Conservation (phyloP, 164 flowering plant genomes). For the Stephania yunnanensis region DNA sequence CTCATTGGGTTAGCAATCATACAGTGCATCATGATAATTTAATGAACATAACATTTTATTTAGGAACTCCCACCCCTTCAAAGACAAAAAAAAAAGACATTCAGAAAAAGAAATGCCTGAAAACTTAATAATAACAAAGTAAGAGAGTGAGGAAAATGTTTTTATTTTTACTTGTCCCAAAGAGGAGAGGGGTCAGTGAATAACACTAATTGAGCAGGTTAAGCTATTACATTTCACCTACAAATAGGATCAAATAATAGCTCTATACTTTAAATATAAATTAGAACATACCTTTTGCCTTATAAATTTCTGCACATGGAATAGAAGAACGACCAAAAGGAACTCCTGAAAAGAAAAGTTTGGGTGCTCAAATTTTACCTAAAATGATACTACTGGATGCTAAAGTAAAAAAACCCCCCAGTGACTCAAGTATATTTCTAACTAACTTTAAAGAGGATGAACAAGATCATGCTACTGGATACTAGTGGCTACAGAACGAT, state of each 20-base stretch:
- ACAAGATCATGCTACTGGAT: background rate
- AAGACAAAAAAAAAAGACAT: background rate
- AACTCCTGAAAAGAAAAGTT: slow-evolving; percentile 62
- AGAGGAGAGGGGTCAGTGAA: background rate
- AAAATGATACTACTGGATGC: slow-evolving; percentile 16
- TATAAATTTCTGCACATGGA: slow-evolving; percentile 58
- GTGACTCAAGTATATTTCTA: slow-evolving; percentile 1
- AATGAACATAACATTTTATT: background rate
- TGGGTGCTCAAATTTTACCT: slow-evolving; percentile 29
- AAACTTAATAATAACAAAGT: background rate
- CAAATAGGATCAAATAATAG: background rate
- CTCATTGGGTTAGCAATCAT: too few species aligned
- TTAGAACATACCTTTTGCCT: slow-evolving; percentile 67
- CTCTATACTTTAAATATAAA: background rate
- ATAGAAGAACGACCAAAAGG: slow-evolving; percentile 59
- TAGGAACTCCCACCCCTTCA: background rate
- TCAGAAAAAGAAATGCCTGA: background rate
- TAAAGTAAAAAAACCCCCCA: slow-evolving; percentile 15
- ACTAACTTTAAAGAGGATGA: slow-evolving; percentile 6
- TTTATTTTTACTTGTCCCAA: background rate
- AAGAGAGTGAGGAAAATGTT: background rate
- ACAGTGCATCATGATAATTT: too few species aligned
- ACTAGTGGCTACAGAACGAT: background rate
- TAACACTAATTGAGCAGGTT: background rate
- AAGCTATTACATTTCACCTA: background rate